Evolutionary conservation across 331 rosid species (phyloP).

Genomic region (Malus hybrid): DNA sequence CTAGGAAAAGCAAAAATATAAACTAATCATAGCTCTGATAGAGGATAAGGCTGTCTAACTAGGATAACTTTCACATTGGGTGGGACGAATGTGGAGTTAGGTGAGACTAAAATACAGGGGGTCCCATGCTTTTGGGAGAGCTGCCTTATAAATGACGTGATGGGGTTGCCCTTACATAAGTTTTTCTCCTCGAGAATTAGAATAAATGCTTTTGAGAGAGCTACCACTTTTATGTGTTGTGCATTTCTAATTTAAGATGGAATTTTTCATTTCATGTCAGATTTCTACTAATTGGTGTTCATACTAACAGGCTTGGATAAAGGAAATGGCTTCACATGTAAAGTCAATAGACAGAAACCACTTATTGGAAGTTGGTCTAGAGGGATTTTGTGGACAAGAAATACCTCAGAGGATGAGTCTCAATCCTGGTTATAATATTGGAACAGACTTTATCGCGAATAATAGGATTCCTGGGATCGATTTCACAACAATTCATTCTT

Average conservation of each 20-base stretch:
- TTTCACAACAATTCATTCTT: constrained; percentile 82
- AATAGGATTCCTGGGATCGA: constrained; percentile 60
- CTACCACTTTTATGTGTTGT: too few relatives aligned
- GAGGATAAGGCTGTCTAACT: too few relatives aligned
- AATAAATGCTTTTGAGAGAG: not conserved
- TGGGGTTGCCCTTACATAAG: not conserved
- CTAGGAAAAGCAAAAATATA: too few relatives aligned
- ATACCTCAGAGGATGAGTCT: constrained; percentile 61
- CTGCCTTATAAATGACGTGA: not conserved
- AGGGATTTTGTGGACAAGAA: constrained; percentile 83
- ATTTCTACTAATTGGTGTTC: not conserved
- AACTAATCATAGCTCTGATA: too few relatives aligned
- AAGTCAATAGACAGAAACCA: constrained; percentile 88
- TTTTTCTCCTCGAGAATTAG: not conserved
- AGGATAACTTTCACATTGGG: too few relatives aligned
- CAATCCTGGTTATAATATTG: constrained; percentile 59
- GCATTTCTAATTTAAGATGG: not conserved
- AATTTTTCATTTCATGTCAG: not conserved
- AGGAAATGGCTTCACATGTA: constrained; percentile 81
- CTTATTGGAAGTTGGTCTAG: constrained; percentile 82
- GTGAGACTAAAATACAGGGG: not conserved
- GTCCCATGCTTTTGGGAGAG: not conserved
- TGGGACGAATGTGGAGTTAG: not conserved
- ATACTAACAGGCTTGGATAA: constrained; percentile 61
- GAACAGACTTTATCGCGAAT: constrained; percentile 82